Base-by-base conservation (phyloP, 208 protist genomes). In the Leishmania lainsoni region DNA sequence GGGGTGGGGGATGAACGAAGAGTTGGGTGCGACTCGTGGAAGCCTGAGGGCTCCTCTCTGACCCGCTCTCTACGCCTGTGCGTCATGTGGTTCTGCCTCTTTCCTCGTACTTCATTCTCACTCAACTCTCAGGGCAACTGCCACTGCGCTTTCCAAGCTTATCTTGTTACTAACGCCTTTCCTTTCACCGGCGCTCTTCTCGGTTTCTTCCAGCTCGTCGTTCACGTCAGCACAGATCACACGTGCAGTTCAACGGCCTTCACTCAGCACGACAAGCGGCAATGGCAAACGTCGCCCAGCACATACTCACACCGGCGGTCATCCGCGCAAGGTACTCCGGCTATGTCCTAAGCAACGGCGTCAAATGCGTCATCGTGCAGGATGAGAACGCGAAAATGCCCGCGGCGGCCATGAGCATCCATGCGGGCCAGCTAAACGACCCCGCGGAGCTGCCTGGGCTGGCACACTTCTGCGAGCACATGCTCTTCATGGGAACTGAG, bases 401-500 rank as follows among this genome's bases (percentile, higher is more conserved):
- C 5, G 85, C 90, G 4, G 94, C 92, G 3, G 91, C 91, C n/a
- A 95, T 97, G 92, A 89, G 84, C 78, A 91, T 96, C 54, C 86
- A 81, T 54, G 90, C 91, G 2, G 94, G 94, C 20, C 80, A 88
- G 68, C 85, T 94, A 9, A 90, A 94, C 59, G 94, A 98, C 75
- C 91, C 93, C 3, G 81, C 72, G 29, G 76, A 78, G 59, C 68
- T 98, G 29, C 87, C 89, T 3, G 94, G 94, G n/a, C 87, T 98
- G 51, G 95, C 95, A 1, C 97, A 98, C 87, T 96, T 98, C 79
- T 96, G 90, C 72, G 97, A 98, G 86, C 97, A 98, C 84, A 98
- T 98, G 97, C 89, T 98, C 8, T 99, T 99, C 81, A 95, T 98
- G 86, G 97, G 97, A 8, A 98, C 95, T 5, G 90, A 88, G 71